phyloP scores from a whole-genome alignment of 2,329 filamentous ascomycete genomes.

The Aureobasidium sp. region DNA sequence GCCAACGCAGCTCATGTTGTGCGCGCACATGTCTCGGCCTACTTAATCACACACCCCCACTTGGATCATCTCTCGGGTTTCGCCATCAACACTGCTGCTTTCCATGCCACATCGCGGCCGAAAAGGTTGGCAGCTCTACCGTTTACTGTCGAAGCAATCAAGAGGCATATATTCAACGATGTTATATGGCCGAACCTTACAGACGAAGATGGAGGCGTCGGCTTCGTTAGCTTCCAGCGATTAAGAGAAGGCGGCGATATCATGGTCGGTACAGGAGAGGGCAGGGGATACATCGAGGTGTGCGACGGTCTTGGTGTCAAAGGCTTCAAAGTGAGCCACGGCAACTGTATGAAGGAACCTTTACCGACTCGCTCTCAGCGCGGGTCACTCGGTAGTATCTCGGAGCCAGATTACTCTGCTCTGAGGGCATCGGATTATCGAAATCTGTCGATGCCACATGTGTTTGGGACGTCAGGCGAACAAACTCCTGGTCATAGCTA shows the following conservation, averaged over 20 bases:
- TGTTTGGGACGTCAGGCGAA: not conserved
- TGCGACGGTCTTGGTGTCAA: conserved; percentile 86
- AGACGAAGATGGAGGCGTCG: conserved; percentile 91
- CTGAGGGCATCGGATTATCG: not conserved
- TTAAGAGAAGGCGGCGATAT: conserved; percentile 84
- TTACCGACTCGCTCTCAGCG: conserved; percentile 31
- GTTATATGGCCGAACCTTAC: conserved; percentile 96
- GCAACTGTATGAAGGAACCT: conserved; percentile 65
- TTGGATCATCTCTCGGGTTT: conserved; percentile 89
- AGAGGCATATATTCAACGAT: conserved; percentile 94
- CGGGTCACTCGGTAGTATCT: conserved; percentile 35
- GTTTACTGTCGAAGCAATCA: conserved; percentile 85
- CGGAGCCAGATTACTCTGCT: conserved; percentile 25
- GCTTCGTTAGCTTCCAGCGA: conserved; percentile 82
- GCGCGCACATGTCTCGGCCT: conserved; percentile 72
- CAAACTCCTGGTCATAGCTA: conserved; percentile 8
- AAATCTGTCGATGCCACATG: not conserved
- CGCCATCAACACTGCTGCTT: conserved; percentile 84
- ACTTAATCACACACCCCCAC: conserved; percentile 94
- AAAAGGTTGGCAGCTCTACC: conserved; percentile 84
- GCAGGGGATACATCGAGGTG: conserved; percentile 78
- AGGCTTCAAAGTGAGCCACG: conserved; percentile 81
- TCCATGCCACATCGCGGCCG: conserved; percentile 66
- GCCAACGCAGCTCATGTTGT: conserved; percentile 80
- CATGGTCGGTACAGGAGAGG: conserved; percentile 71